Conservation (phyloP, 1,139 yeast genomes). For the Yamadazyma sp. region DNA sequence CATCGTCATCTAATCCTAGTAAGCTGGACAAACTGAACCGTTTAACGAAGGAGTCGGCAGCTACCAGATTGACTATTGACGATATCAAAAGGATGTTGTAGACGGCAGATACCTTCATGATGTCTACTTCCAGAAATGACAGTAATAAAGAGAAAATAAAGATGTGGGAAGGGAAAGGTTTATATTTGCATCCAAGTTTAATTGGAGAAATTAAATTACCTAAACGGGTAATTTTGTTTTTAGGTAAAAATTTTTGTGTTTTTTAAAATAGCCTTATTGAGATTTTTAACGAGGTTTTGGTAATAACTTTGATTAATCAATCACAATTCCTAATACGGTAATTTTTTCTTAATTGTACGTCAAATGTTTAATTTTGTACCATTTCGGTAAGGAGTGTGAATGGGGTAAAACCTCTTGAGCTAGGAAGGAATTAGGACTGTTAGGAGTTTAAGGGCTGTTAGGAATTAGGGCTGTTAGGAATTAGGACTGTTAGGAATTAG, state of each 20-base stretch:
- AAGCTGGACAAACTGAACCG: slow-evolving; percentile 16
- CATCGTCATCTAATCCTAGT: slow-evolving; percentile 8
- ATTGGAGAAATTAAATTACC: slow-evolving; percentile 4
- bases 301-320: too few relatives aligned
- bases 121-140: background rate
- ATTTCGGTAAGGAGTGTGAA: background rate
- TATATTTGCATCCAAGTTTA: slow-evolving; percentile 4
- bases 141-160: background rate
- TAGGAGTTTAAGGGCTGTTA: too few relatives aligned
- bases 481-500: too few relatives aligned
- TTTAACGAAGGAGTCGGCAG: slow-evolving; percentile 13
- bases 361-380: background rate
- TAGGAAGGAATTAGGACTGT: too few relatives aligned
- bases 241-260: too few relatives aligned
- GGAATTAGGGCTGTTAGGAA: too few relatives aligned
- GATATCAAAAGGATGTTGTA: slow-evolving; percentile 15
- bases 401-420: too few relatives aligned
- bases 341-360: slow-evolving; percentile 4
- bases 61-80: slow-evolving; percentile 13
- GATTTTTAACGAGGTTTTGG: too few relatives aligned
- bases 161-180: slow-evolving; percentile 1
- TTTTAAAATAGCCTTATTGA: too few relatives aligned
- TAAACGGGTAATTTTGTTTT: slow-evolving; percentile 6
- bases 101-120: slow-evolving; percentile 16
- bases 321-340: slow-evolving; percentile 17